These are phyloP conservation scores for Yarrowia sp. DNA, from an alignment of 805 yeast genomes.

Conservation along the genomic window DNA sequence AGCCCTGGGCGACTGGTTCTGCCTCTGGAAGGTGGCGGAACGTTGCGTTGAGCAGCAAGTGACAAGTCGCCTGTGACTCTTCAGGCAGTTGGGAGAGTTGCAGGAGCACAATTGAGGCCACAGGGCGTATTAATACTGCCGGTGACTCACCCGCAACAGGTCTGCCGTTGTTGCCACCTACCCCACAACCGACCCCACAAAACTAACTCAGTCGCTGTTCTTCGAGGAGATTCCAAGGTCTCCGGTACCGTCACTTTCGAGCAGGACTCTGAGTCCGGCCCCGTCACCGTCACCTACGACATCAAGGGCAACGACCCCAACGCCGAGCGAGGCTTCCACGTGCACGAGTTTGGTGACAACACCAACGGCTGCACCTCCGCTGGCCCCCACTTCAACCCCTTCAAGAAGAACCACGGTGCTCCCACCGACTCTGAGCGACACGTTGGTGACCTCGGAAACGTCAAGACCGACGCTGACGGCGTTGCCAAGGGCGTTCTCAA, in stretches of 20 bases:
- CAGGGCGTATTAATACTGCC: background rate
- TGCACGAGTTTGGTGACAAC: slow-evolving; percentile 97
- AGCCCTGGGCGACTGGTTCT: background rate
- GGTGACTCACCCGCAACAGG: background rate
- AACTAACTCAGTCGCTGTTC: slow-evolving; percentile 69
- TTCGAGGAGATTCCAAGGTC: slow-evolving; percentile 92
- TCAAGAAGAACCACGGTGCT: slow-evolving; percentile 84
- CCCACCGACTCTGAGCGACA: slow-evolving; percentile 73
- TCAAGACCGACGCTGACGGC: slow-evolving; percentile 82
- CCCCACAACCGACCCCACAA: background rate
- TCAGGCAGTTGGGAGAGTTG: no score
- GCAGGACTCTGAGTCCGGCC: slow-evolving; percentile 73
- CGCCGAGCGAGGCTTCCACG: slow-evolving; percentile 94
- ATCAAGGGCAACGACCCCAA: slow-evolving; percentile 85
- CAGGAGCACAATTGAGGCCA: no score
- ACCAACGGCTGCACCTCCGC: slow-evolving; percentile 99
- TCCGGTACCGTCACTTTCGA: slow-evolving; percentile 84
- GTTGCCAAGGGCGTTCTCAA: slow-evolving; percentile 85
- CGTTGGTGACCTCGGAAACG: slow-evolving; percentile 96
- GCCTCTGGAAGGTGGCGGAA: slow-evolving; percentile 12
- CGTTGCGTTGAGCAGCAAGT: no score
- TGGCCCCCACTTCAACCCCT: slow-evolving; percentile 97
- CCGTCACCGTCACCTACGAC: slow-evolving; percentile 85
- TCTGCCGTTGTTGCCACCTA: background rate
- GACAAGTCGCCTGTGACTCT: no score